Evolutionary conservation across 2,329 filamentous ascomycete genomes (phyloP).

Genomic region (Lachnellula arida): DNA sequence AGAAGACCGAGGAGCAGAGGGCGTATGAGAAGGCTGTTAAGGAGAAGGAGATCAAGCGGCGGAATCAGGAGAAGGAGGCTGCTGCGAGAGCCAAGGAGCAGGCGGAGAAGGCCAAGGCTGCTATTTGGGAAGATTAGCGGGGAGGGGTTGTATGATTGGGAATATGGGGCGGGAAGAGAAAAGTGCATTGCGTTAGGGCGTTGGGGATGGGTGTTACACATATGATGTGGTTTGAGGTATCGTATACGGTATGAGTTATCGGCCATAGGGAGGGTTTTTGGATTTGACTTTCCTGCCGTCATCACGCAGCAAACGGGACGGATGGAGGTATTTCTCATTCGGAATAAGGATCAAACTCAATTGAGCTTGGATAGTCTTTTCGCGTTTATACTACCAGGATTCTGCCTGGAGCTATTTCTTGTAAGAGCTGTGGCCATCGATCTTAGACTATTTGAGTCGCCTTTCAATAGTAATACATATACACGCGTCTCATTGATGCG

Average conservation of each 20-base stretch:
- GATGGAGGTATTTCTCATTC: too few species aligned
- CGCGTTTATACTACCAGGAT: too few species aligned
- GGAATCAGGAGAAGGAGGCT: constrained; percentile 67
- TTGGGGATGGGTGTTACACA: neutral
- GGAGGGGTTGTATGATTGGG: neutral
- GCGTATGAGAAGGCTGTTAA: constrained; percentile 79
- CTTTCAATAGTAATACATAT: too few species aligned
- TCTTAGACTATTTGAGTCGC: too few species aligned
- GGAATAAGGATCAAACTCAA: too few species aligned
- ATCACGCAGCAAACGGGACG: too few species aligned
- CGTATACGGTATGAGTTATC: neutral
- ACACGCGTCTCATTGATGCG: too few species aligned
- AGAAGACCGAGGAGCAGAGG: constrained; percentile 80
- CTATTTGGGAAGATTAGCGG: constrained; percentile 74
- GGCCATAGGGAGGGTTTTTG: neutral
- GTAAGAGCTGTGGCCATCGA: too few species aligned
- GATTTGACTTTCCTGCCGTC: too few species aligned
- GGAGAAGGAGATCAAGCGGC: constrained; percentile 76
- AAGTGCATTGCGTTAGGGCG: neutral
- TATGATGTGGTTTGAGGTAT: neutral
- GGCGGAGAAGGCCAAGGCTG: constrained; percentile 68
- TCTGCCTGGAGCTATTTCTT: too few species aligned
- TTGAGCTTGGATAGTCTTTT: too few species aligned
- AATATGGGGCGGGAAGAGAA: neutral
- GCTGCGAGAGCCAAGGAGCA: constrained; percentile 56